Base-by-base conservation (phyloP, 768 basidiomycete genomes). In the Amyloporia xantha region DNA sequence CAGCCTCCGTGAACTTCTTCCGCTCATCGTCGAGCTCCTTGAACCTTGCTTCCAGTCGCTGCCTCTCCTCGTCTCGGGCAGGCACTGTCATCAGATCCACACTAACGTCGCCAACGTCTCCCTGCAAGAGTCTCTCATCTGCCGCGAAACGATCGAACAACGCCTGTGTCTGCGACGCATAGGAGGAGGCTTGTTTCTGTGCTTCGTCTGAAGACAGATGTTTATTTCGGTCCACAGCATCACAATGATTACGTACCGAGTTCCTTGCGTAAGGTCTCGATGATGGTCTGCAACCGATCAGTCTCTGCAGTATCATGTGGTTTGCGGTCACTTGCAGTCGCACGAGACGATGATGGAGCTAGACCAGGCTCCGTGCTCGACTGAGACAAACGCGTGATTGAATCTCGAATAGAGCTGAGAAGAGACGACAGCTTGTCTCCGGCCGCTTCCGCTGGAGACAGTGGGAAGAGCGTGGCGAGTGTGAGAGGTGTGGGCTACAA, bases 11-110 rank as follows among this genome's bases (percentile, higher is more conserved):
- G 53, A 86, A 79, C 50, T 78, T 78, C 45, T 68, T 68, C 9
- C 82, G 75, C 54, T 91, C 86, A 15, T 73, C 68, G 43, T 88
- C 81, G 4, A 91, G 77, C 38, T 83, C 76, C 45, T 64, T 66
- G 58, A 67, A 72, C 45, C 81, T 70, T 15, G 61, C 68, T 25
- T 79, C 76, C 26, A 88, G 61, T 24, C 73, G 70, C 43, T 77
- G 72, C 33, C 67, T 72, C 57, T 83, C 79, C 28, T 73, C 72
- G 52, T 86, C 80, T 47, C 65, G 59, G 44, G 71, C 68, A 13
- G 81, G 74, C n/a, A 63, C 69, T 13, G 70, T 71, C 66, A 79
- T 76, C 9, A 80, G 59, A 44, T 82, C 80, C 12, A 77, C 60
- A 49, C 75, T 78, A 52, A 73, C 65, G 19, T 82, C 75, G 6